These are phyloP conservation scores for Stellera chamaejasme DNA, from an alignment of 345 rosid species.

Conservation along the genomic window DNA sequence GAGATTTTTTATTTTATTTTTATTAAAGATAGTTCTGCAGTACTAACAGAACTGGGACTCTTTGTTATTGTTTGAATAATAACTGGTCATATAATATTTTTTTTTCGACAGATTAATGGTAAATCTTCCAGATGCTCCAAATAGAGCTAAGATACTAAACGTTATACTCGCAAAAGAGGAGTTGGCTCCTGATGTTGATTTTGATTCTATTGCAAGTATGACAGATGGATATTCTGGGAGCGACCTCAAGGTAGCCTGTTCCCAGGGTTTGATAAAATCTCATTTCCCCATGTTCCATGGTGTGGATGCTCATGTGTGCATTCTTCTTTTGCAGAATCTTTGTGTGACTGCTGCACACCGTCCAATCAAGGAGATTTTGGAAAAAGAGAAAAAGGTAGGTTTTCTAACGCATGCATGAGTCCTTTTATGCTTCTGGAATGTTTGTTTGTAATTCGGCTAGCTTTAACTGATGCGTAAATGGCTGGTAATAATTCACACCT, in stretches of 20 bases:
- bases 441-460: no score
- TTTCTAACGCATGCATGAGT: background rate
- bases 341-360: conserved; percentile 87
- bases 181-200: conserved; percentile 60
- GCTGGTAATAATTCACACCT: no score
- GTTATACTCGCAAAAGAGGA: conserved; percentile 83
- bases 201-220: conserved; percentile 66
- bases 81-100: conserved; percentile 2
- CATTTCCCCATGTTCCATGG: background rate
- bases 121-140: conserved; percentile 77
- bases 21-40: no score
- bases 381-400: conserved; percentile 68
- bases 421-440: background rate
- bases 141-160: conserved; percentile 68
- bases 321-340: conserved; percentile 42
- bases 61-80: background rate
- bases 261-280: background rate
- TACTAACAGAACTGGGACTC: background rate
- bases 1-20: no score
- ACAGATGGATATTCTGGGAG: conserved; percentile 94
- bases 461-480: no score
- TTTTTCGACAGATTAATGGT: conserved; percentile 64
- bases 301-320: conserved; percentile 3
- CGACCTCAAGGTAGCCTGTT: conserved; percentile 60
- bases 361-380: conserved; percentile 80